A percentile compares a stretch with the other conserved stretches of the same genome.
These are phyloP conservation scores for Kurtzmaniella cleridarum DNA, from an alignment of 805 yeast genomes.

Conservation along the genomic window DNA sequence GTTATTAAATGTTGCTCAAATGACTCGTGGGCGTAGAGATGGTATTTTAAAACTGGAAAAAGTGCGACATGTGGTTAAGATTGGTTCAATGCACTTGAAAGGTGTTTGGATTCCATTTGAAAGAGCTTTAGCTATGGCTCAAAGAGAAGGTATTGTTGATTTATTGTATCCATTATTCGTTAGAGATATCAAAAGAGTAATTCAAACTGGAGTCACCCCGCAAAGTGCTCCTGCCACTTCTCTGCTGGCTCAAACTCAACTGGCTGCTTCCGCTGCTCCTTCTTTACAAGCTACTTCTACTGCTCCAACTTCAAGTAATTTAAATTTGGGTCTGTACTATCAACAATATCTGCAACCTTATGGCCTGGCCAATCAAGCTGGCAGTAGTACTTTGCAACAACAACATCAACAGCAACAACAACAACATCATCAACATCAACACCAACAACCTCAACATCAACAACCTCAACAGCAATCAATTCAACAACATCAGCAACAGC, in stretches of 20 bases:
- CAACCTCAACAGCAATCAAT: too few species aligned
- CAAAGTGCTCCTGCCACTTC: conserved; percentile 8
- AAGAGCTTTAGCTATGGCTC: conserved; percentile 76
- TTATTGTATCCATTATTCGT: conserved; percentile 65
- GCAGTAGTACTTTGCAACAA: not conserved
- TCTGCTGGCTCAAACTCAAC: not conserved
- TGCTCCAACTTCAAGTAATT: conserved; percentile 1
- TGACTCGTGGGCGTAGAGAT: conserved; percentile 84
- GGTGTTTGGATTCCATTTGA: conserved; percentile 92
- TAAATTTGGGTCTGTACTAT: conserved; percentile 2
- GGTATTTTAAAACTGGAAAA: conserved; percentile 77
- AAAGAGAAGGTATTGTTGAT: conserved; percentile 69
- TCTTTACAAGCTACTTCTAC: conserved; percentile 10
- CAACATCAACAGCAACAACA: too few species aligned
- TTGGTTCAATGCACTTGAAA: conserved; percentile 82
- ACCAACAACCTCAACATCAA: not conserved
- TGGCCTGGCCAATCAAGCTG: conserved; percentile 1
- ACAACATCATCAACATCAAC: not conserved
- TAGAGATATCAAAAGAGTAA: conserved; percentile 60
- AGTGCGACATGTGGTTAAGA: conserved; percentile 73
- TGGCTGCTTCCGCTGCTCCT: conserved; percentile 10
- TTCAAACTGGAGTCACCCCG: conserved; percentile 42
- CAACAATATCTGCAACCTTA: conserved; percentile 1
- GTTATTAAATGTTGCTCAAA: conserved; percentile 74
- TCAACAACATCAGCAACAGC: not conserved